Evolutionary conservation across 2,329 filamentous ascomycete species (phyloP).

Genomic region (Trichophyton rubrum): DNA sequence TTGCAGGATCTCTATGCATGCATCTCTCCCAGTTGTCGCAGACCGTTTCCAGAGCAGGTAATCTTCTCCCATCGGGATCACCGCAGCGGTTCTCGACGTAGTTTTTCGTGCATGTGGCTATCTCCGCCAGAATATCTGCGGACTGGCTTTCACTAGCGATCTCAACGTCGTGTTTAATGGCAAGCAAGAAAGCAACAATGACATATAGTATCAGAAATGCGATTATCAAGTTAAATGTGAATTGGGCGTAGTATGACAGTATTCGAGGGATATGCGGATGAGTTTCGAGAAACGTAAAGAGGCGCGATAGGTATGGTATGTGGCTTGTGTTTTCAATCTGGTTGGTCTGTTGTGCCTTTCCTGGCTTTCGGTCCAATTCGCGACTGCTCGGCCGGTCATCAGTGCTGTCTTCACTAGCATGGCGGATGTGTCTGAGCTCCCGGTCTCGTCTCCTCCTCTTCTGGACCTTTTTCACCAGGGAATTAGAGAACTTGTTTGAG

Average conservation of each 20-base stretch:
- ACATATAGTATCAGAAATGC: constrained; percentile 46
- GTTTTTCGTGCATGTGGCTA: constrained; percentile 58
- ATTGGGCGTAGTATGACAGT: constrained; percentile 54
- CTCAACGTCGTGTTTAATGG: constrained; percentile 62
- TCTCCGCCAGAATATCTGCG: constrained; percentile 58
- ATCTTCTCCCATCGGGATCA: constrained; percentile 40
- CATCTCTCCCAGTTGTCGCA: constrained; percentile 78
- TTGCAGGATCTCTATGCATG: constrained; percentile 70
- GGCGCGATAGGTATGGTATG: constrained; percentile 30
- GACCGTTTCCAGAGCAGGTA: constrained; percentile 58
- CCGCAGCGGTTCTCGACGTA: constrained; percentile 67
- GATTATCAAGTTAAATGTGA: constrained; percentile 41
- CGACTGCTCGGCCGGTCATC: constrained; percentile 27
- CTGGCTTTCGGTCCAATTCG: constrained; percentile 16
- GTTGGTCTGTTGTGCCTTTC: background rate
- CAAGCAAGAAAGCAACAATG: constrained; percentile 55
- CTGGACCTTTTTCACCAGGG: constrained; percentile 34
- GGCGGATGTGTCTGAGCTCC: constrained; percentile 30
- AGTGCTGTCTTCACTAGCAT: constrained; percentile 34
- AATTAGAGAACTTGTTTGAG: constrained; percentile 36
- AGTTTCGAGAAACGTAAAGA: constrained; percentile 51
- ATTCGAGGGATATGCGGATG: constrained; percentile 55
- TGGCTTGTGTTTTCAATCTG: constrained; percentile 11
- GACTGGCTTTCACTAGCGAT: constrained; percentile 57
- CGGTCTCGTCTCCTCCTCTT: constrained; percentile 39